phyloP scores from a whole-genome alignment of 148 eudicot genomes.

The Polygonum aviculare region DNA sequence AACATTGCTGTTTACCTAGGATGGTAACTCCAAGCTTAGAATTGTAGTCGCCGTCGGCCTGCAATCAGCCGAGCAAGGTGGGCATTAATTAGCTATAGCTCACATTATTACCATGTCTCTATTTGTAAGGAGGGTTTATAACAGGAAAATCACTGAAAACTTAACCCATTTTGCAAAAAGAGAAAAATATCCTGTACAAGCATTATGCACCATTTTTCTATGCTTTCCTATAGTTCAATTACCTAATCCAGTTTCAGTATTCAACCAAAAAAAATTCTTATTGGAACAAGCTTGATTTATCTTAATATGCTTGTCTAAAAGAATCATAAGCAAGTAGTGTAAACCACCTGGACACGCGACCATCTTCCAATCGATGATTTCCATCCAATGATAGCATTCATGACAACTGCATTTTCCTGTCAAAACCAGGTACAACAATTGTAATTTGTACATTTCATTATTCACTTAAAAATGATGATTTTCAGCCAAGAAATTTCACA shows the following conservation, averaged over 20 bases:
- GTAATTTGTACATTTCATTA: neutral
- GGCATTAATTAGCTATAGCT: neutral
- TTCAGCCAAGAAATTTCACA: neutral
- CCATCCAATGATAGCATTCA: slow-evolving; percentile 86
- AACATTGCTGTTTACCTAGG: slow-evolving; percentile 34
- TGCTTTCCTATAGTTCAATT: too few relatives aligned
- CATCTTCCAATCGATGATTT: slow-evolving; percentile 78
- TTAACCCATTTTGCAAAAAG: too few relatives aligned
- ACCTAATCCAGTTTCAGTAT: too few relatives aligned
- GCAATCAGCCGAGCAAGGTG: slow-evolving; percentile 11
- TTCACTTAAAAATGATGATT: neutral
- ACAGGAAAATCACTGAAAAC: too few relatives aligned
- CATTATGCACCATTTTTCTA: too few relatives aligned
- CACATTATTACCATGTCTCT: too few relatives aligned
- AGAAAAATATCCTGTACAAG: too few relatives aligned
- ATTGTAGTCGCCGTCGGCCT: slow-evolving; percentile 78
- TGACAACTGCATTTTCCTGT: slow-evolving; percentile 90
- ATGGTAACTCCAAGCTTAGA: slow-evolving; percentile 78
- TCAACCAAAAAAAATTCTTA: too few relatives aligned
- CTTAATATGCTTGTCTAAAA: neutral
- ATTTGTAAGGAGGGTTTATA: too few relatives aligned
- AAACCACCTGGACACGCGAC: slow-evolving; percentile 71
- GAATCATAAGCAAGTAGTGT: neutral
- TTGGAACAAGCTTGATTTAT: too few relatives aligned
- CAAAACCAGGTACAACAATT: slow-evolving; percentile 8